These are phyloP conservation scores for Kokia cookei DNA, from an alignment of 441 rosid species.

Conservation along the genomic window DNA sequence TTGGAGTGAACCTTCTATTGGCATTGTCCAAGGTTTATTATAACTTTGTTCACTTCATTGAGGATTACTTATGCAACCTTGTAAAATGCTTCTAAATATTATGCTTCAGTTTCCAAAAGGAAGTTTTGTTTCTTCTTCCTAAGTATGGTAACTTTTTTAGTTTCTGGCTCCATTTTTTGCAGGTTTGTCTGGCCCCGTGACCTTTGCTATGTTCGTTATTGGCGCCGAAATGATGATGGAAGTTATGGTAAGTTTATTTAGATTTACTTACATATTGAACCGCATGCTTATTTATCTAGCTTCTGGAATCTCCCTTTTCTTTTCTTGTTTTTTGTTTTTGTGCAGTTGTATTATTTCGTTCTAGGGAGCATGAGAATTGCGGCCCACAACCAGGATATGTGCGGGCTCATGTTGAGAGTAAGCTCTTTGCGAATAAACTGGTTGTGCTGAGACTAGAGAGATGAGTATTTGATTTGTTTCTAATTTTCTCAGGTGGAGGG, in stretches of 20 bases:
- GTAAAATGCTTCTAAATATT: not conserved
- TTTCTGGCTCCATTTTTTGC: conserved; percentile 16
- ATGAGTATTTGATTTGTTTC: conserved; percentile 2
- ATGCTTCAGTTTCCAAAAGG: not conserved
- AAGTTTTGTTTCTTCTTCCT: not conserved
- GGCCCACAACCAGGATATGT: conserved; percentile 96
- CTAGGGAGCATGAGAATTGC: conserved; percentile 96
- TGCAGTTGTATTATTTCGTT: conserved; percentile 95
- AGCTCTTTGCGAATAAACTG: conserved; percentile 6
- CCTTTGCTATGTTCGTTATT: conserved; percentile 96
- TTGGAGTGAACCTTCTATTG: not conserved
- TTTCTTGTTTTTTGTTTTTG: conserved; percentile 19
- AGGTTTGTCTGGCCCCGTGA: conserved; percentile 99
- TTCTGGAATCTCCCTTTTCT: conserved; percentile 2
- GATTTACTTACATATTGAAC: conserved; percentile 12
- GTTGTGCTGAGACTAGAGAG: conserved; percentile 1
- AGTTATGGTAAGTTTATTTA: conserved; percentile 69
- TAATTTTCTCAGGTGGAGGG: conserved; percentile 79
- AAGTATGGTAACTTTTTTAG: not conserved
- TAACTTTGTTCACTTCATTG: not conserved
- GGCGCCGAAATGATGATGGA: conserved; percentile 98
- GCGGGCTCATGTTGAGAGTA: conserved; percentile 97
- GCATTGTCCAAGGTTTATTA: not conserved
- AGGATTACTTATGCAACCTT: not conserved
- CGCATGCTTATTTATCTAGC: conserved; percentile 5